Conservation (phyloP, 352 stramenopile species). For the Globisporangium okanoganense region DNA sequence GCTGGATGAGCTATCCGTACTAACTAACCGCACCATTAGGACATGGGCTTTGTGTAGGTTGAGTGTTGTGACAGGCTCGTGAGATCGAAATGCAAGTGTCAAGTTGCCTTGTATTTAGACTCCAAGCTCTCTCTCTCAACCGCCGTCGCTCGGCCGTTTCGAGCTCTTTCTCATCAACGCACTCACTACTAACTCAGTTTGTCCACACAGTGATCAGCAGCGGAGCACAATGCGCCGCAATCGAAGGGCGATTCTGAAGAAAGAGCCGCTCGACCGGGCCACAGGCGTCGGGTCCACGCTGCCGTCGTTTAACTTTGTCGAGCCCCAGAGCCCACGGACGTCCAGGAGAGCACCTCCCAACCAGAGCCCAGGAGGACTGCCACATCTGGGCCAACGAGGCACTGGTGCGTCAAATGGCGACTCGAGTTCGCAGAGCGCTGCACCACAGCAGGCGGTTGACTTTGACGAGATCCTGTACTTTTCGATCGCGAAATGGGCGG, state of each 20-base stretch:
- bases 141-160: background rate
- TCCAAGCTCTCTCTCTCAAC: background rate
- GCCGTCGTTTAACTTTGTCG: conserved; percentile 68
- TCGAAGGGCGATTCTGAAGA: background rate
- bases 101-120: too few species aligned
- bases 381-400: background rate
- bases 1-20: too few species aligned
- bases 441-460: conserved; percentile 3
- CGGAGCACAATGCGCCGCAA: conserved; percentile 11
- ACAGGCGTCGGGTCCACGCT: conserved; percentile 31
- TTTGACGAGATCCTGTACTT: conserved; percentile 21
- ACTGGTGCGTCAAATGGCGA: background rate
- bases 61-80: too few species aligned
- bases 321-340: conserved; percentile 20
- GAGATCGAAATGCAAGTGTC: background rate
- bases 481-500: conserved; percentile 12
- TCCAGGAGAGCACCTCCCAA: background rate
- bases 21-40: too few species aligned
- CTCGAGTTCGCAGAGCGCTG: background rate
- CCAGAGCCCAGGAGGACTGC: conserved; percentile 5
- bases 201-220: background rate
- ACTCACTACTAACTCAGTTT: background rate
- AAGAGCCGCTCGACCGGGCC: conserved; percentile 18
- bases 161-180: background rate
- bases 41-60: too few species aligned